Conservation (phyloP, 768 basidiomycete species). For the Russula sp. region DNA sequence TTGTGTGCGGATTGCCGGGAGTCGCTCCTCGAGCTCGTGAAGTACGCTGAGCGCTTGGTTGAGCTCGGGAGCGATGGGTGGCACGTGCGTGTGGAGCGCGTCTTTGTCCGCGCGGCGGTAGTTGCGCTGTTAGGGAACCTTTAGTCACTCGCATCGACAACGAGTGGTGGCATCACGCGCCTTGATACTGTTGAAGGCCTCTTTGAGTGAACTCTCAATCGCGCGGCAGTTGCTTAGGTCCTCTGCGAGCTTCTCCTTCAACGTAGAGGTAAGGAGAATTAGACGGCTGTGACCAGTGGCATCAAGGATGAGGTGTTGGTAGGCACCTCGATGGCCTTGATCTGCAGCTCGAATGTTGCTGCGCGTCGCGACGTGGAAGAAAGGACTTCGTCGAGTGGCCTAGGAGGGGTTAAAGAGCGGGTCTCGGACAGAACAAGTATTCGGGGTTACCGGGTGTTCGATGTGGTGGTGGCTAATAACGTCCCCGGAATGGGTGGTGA, state of each 20-base stretch:
- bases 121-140: constrained; percentile 42
- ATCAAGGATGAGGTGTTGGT: not conserved
- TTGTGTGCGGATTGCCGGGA: constrained; percentile 58
- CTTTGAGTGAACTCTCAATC: constrained; percentile 63
- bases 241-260: constrained; percentile 58
- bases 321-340: constrained; percentile 16
- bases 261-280: not conserved
- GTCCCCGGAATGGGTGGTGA: not conserved
- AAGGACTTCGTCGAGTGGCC: not conserved
- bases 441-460: not conserved
- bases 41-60: constrained; percentile 55
- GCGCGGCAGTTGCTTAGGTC: constrained; percentile 70
- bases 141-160: not conserved
- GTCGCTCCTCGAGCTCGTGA: constrained; percentile 46
- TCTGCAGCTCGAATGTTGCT: constrained; percentile 9
- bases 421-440: too few species aligned
- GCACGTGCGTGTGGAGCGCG: constrained; percentile 53
- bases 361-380: constrained; percentile 10
- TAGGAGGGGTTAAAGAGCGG: not conserved
- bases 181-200: constrained; percentile 53
- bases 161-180: constrained; percentile 34
- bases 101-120: constrained; percentile 50
- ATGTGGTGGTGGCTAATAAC: not conserved
- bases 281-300: not conserved
- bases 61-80: constrained; percentile 56